Evolutionary conservation across 805 yeast species (phyloP).

Genomic region (Tetrapisispora iriomotensis): DNA sequence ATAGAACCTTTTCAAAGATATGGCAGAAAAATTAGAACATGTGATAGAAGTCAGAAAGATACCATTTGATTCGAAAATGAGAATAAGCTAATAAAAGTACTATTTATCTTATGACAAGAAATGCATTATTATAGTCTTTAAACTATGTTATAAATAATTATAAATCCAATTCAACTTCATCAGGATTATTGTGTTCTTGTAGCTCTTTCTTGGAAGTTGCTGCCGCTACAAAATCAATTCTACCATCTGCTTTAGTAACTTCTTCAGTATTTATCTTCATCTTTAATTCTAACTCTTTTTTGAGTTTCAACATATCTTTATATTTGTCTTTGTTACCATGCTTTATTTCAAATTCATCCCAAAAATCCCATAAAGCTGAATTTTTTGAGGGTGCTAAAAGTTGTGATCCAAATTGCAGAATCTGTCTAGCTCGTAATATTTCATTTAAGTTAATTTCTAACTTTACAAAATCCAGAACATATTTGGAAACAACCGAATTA

Average conservation of each 20-base stretch:
- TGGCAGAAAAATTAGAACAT: too few relatives aligned
- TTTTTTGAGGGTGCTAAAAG: conserved; percentile 30
- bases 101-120: too few relatives aligned
- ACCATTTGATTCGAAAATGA: too few relatives aligned
- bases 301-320: conserved; percentile 61
- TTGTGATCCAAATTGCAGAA: conserved; percentile 47
- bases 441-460: conserved; percentile 49
- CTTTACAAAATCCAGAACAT: conserved; percentile 45
- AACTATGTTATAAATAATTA: conserved; percentile 4
- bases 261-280: conserved; percentile 25
- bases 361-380: conserved; percentile 45
- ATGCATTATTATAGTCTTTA: too few relatives aligned
- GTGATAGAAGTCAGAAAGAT: too few relatives aligned
- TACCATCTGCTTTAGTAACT: conserved; percentile 17
- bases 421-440: conserved; percentile 48
- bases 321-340: conserved; percentile 63
- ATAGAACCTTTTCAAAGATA: too few relatives aligned
- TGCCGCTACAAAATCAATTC: conserved; percentile 42
- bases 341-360: conserved; percentile 68
- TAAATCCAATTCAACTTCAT: conserved; percentile 50
- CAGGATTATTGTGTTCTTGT: conserved; percentile 34
- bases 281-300: conserved; percentile 33
- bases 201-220: conserved; percentile 23
- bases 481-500: conserved; percentile 31
- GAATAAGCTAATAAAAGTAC: too few relatives aligned